phyloP scores from a whole-genome alignment of 139 green algal species.

The Coelastrella sp. region DNA sequence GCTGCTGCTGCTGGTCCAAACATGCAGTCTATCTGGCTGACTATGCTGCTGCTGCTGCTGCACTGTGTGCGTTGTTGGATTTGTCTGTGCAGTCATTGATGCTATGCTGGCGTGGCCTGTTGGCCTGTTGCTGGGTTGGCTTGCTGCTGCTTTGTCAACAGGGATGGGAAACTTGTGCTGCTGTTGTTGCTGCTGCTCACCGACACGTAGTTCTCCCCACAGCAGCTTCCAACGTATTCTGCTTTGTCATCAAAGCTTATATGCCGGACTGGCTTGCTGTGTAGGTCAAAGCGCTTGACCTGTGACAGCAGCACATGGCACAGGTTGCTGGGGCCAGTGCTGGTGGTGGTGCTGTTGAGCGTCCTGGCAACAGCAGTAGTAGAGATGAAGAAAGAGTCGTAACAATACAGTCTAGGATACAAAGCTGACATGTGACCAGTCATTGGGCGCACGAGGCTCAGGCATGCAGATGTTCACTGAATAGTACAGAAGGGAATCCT shows the following conservation, averaged over 20 bases:
- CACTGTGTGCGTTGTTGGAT: too few species aligned
- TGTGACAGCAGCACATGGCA: neutral
- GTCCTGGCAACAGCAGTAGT: too few species aligned
- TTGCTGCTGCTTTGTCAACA: neutral
- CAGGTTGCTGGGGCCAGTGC: neutral
- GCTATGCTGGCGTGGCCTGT: neutral
- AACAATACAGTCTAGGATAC: too few species aligned
- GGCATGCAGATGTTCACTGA: too few species aligned
- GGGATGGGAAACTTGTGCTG: neutral
- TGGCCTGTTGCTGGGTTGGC: neutral
- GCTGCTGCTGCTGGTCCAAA: too few species aligned
- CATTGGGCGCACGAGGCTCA: too few species aligned
- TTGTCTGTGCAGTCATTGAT: too few species aligned
- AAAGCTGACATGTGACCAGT: neutral
- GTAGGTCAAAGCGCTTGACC: slow-evolving; percentile 69
- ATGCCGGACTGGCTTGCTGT: slow-evolving; percentile 76
- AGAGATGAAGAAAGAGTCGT: too few species aligned
- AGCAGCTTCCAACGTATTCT: slow-evolving; percentile 87
- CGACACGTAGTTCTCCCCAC: slow-evolving; percentile 81
- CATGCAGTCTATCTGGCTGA: too few species aligned
- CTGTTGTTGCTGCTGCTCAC: slow-evolving; percentile 57
- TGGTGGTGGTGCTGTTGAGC: too few species aligned
- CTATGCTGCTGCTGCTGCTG: too few species aligned
- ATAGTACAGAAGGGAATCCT: too few species aligned
- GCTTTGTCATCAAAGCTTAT: slow-evolving; percentile 83